Evolutionary conservation across 2,329 filamentous ascomycete genomes (phyloP).

Genomic region (Trichothecium sympodiale): DNA sequence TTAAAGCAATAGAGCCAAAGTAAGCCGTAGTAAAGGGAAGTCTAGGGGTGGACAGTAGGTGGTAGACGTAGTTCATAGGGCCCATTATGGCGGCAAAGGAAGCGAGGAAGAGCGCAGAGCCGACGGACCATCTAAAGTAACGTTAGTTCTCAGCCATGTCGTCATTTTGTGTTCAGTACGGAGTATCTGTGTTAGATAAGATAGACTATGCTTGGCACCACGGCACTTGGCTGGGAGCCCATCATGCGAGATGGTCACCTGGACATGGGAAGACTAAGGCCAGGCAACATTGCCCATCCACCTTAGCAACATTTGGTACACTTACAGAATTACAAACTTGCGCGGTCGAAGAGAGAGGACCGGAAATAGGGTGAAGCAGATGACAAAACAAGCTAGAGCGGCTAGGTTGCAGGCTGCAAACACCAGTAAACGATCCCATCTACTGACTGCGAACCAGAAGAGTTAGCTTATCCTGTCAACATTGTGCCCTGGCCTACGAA

Average conservation of each 20-base stretch:
- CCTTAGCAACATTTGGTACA: constrained; percentile 18
- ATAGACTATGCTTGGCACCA: constrained; percentile 2
- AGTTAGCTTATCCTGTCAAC: constrained; percentile 14
- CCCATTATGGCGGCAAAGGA: constrained; percentile 96
- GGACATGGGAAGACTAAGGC: constrained; percentile 4
- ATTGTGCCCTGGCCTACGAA: neutral
- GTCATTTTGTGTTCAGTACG: neutral
- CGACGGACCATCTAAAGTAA: constrained; percentile 75
- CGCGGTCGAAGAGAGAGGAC: constrained; percentile 68
- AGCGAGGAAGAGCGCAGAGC: constrained; percentile 77
- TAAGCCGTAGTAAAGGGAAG: constrained; percentile 90
- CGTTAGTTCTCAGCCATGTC: constrained; percentile 14
- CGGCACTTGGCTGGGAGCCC: constrained; percentile 5
- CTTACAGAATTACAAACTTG: constrained; percentile 97
- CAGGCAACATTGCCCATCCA: constrained; percentile 1
- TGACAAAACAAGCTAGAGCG: constrained; percentile 82
- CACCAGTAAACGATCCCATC: constrained; percentile 90
- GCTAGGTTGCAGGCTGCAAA: constrained; percentile 87
- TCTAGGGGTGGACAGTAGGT: constrained; percentile 73
- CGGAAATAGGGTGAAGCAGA: constrained; percentile 85
- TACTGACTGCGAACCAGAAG: constrained; percentile 57
- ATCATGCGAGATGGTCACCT: constrained; percentile 6
- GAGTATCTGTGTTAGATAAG: neutral
- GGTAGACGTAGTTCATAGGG: constrained; percentile 68
- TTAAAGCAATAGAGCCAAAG: constrained; percentile 84